Evolutionary conservation across 306 rosid species (phyloP), one percentile per base, ranked within the genome.

Genomic region (Pyrus betulifolia): DNA sequence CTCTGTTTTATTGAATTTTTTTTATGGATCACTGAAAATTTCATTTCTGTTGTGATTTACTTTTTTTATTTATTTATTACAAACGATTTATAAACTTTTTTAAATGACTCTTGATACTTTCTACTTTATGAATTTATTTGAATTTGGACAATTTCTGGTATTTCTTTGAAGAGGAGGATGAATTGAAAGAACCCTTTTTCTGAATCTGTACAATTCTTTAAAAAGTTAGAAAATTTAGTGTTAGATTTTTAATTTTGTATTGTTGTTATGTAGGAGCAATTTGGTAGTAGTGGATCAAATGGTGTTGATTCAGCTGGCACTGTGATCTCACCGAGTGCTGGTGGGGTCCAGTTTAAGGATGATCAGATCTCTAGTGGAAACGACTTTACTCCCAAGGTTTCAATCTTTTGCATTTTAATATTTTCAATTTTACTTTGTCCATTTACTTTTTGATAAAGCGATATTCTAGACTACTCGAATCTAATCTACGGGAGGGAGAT

Each of bases 301-400:
- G 69, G 72, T 78, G 78, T 60, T 49, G 70, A 82, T 65, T 60
- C 84, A 45, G 61, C 62, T 19, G 84, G 85, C 76, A 65, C 54
- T 75, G 88, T 55, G 60, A 79, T 75, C 38, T 83, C 88, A 59
- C 42, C 79, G 70, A 61, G 69, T 69, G 33, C 83, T 46, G 79
- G 84, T 62, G 75, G 74, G 82, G 76, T 78, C 65, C 87, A 77
- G 78, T 69, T 82, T 57, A 81, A 82, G 72, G 88, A 88, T 79
- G 89, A 88, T 75, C 93, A 84, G 8, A 77, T 89, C 78, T 89
- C 89, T 57, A 81, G 73, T 49, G 90, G 79, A 74, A 81, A 86
- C 77, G 90, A 90, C 72, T 83, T 23, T 83, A 64, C 86, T 69
- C 84, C 87, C 15, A 92, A 92, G 97, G 97, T 92, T 62, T 23